Evolutionary conservation across 139 green algal species (phyloP).

Genomic region (Asterochloris erici): DNA sequence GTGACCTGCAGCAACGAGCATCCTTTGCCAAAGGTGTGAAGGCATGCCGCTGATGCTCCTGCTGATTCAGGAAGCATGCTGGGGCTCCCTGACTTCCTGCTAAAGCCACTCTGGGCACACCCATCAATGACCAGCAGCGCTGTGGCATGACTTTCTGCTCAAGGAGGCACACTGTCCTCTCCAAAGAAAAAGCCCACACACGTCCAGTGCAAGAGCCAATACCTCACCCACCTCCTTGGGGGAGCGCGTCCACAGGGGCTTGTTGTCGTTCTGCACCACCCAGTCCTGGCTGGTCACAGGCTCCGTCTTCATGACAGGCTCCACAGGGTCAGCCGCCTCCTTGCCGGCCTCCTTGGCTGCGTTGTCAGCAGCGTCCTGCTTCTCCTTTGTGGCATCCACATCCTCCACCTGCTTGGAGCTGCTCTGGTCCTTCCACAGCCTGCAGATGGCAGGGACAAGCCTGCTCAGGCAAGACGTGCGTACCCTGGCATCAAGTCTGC

Average conservation of each 20-base stretch:
- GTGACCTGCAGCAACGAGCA: slow-evolving; percentile 52
- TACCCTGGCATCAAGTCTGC: too few relatives aligned
- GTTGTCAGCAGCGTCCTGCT: slow-evolving; percentile 72
- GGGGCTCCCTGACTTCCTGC: too few relatives aligned
- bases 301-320: slow-evolving; percentile 87
- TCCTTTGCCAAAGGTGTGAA: too few relatives aligned
- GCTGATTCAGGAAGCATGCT: too few relatives aligned
- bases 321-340: slow-evolving; percentile 57
- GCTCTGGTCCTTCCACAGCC: slow-evolving; percentile 1
- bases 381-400: slow-evolving; percentile 70
- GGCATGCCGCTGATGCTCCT: too few relatives aligned
- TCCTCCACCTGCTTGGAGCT: slow-evolving; percentile 65
- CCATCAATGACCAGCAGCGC: too few relatives aligned
- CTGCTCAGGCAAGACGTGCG: too few relatives aligned
- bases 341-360: slow-evolving; percentile 63
- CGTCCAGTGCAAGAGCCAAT: not conserved
- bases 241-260: slow-evolving; percentile 90
- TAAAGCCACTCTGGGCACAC: too few relatives aligned
- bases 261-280: slow-evolving; percentile 92
- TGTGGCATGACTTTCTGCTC: too few relatives aligned
- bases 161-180: too few relatives aligned
- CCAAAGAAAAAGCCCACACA: not conserved
- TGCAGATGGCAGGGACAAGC: not conserved
- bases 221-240: slow-evolving; percentile 46
- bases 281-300: slow-evolving; percentile 80